Conservation (phyloP, 2,329 filamentous ascomycete genomes). For the Ceratocystis diversiconidia region DNA sequence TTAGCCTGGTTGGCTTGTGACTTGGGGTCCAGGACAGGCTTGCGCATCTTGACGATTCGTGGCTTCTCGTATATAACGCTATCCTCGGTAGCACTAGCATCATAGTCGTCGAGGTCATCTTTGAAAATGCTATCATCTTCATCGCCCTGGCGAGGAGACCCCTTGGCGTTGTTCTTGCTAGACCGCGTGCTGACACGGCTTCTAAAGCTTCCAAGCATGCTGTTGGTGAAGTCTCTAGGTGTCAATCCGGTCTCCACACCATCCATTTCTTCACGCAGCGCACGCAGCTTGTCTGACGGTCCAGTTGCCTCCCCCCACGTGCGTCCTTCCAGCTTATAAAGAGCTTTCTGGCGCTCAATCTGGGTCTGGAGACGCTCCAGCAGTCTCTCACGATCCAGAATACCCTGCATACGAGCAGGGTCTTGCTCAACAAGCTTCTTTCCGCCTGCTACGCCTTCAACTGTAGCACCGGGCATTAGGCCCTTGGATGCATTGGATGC, state of each 20-base stretch:
- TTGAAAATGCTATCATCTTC: slow-evolving; percentile 23
- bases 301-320: slow-evolving; percentile 67
- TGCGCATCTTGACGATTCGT: slow-evolving; percentile 61
- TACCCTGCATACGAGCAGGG: slow-evolving; percentile 71
- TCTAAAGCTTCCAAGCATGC: slow-evolving; percentile 58
- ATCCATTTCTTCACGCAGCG: slow-evolving; percentile 91
- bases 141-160: slow-evolving; percentile 35
- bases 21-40: slow-evolving; percentile 51
- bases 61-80: slow-evolving; percentile 63
- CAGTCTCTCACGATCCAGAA: slow-evolving; percentile 78
- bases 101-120: slow-evolving; percentile 38
- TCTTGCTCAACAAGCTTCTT: slow-evolving; percentile 45
- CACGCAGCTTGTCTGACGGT: slow-evolving; percentile 81
- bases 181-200: slow-evolving; percentile 43
- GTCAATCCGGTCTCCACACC: slow-evolving; percentile 34
- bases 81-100: slow-evolving; percentile 38
- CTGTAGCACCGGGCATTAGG: slow-evolving; percentile 21
- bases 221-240: slow-evolving; percentile 47
- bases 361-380: slow-evolving; percentile 93
- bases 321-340: slow-evolving; percentile 90
- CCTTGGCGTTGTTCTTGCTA: slow-evolving; percentile 34
- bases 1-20: slow-evolving; percentile 50
- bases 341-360: slow-evolving; percentile 90
- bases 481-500: slow-evolving; percentile 61
- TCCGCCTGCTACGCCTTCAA: slow-evolving; percentile 29